phyloP scores from a whole-genome alignment of 371 early-diverging fungal species.

The Syncephalis plumigaleata region DNA sequence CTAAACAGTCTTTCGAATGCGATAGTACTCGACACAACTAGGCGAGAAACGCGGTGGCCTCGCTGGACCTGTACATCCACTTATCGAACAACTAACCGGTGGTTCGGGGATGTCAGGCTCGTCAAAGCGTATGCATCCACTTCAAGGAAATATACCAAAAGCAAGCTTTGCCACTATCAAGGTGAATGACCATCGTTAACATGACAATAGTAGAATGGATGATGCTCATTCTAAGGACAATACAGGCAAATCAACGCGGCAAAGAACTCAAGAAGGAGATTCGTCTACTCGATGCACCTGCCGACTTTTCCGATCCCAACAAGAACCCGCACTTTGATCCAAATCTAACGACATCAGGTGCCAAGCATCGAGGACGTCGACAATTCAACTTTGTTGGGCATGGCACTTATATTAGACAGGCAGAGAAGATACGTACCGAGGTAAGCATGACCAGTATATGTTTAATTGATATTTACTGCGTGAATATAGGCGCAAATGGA shows the following conservation, averaged over 20 bases:
- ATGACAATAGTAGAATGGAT: slow-evolving; percentile 6
- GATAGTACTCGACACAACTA: too few species aligned
- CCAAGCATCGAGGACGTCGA: slow-evolving; percentile 28
- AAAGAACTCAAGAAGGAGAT: slow-evolving; percentile 20
- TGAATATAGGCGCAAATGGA: slow-evolving; percentile 45
- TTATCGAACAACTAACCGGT: too few species aligned
- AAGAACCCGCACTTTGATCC: slow-evolving; percentile 85
- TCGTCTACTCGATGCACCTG: slow-evolving; percentile 17
- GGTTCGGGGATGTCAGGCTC: too few species aligned
- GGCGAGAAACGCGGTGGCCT: too few species aligned
- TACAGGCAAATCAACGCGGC: slow-evolving; percentile 21
- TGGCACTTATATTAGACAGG: slow-evolving; percentile 67
- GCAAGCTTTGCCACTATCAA: slow-evolving; percentile 26
- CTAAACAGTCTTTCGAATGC: too few species aligned
- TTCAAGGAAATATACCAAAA: slow-evolving; percentile 17
- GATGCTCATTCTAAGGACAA: slow-evolving; percentile 3
- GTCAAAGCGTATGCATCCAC: too few species aligned
- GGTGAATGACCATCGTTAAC: slow-evolving; percentile 11
- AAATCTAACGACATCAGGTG: slow-evolving; percentile 26
- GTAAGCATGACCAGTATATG: slow-evolving; percentile 5
- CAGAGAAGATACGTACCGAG: slow-evolving; percentile 60
- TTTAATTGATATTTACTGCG: slow-evolving; percentile 4
- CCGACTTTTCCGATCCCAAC: slow-evolving; percentile 33
- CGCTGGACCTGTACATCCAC: too few species aligned
- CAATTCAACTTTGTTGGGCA: slow-evolving; percentile 59